Evolutionary conservation across 176 grass and related monocot species (phyloP), one percentile per base, ranked within the genome.

Genomic region (Sorghum bicolor): DNA sequence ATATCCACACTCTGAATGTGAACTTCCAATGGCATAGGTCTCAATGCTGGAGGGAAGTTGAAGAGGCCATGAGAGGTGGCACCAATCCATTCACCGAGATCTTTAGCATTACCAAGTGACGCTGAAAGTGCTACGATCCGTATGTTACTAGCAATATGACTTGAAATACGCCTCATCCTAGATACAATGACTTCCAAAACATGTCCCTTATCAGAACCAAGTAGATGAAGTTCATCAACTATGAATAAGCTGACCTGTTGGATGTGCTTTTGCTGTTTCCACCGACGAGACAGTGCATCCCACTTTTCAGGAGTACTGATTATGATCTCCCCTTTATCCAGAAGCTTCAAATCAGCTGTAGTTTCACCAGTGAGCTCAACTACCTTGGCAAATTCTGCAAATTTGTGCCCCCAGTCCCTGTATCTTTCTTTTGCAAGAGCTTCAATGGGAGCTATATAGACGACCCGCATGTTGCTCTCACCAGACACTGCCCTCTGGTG

Each of bases 281-380:
- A 97, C 25, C 90, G 81, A n/a, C 92, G 88, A 67, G 92, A 94
- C 33, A 97, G 90, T 64, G 92, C 88, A 89, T 97, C 95, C 95
- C 95, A 97, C 83, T 97, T 97, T 33, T 97, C 95, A 82, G 92
- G 92, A 83, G 38, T 97, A 83, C 95, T 93, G 41, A 97, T 97
- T 91, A 97, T 94, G 40, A 97, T 94, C 75, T 97, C 84, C 75
- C 95, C 95, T 87, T 90, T 97, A 53, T 97, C 95, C 62, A 97
- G 86, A 60, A 94, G 84, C 76, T 97, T 97, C 81, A 97, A 89
- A 78, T 97, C 95, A 85, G 90, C 79, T 44, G 90, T 79, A 28
- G 88, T 91, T 89, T 97, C 95, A 67, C 88, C 95, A 72, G 90
- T 97, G 69, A 94, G 88, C 77, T 93, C 92, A 78, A 94, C 95